These are phyloP conservation scores for Pythium myriotylum DNA, from an alignment of 352 stramenopile genomes.

Conservation along the genomic window DNA sequence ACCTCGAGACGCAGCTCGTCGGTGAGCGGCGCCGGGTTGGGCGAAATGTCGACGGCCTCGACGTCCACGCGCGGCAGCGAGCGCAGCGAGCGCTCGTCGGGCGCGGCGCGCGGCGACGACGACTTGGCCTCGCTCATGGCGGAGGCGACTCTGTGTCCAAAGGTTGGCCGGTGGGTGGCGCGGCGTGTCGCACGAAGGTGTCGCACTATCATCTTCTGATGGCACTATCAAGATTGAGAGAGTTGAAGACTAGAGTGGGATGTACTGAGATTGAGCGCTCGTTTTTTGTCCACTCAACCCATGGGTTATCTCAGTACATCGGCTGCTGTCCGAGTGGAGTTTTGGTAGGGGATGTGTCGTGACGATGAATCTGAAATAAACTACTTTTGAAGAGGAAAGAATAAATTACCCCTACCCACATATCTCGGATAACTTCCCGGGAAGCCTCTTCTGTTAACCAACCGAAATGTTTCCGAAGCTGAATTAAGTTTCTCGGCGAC, in stretches of 20 bases:
- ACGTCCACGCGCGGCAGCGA: constrained; percentile 62
- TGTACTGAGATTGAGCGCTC: background rate
- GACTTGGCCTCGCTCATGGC: constrained; percentile 80
- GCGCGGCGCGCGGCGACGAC: constrained; percentile 5
- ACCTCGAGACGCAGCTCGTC: constrained; percentile 84
- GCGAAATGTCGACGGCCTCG: constrained; percentile 78
- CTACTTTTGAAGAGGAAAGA: background rate
- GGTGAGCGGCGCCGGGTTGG: constrained; percentile 73
- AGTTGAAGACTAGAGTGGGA: constrained; percentile 30
- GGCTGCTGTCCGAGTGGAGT: too few relatives aligned
- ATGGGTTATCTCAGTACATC: background rate
- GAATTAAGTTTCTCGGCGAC: background rate
- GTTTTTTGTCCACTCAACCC: background rate
- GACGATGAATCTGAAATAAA: background rate
- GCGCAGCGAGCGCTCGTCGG: constrained; percentile 51
- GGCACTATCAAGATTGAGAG: constrained; percentile 1
- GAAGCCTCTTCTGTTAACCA: constrained; percentile 4
- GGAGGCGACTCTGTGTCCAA: constrained; percentile 13
- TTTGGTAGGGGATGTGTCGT: too few relatives aligned
- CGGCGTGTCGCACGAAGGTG: constrained; percentile 36
- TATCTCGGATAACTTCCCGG: background rate
- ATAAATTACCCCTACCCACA: constrained; percentile 14
- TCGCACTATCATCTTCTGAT: constrained; percentile 18
- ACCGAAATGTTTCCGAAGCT: background rate
- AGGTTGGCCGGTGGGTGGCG: constrained; percentile 1